Evolutionary conservation across 768 basidiomycete species (phyloP), one percentile per base, ranked within the genome.

Genomic region (Boletus vermiculosoides): DNA sequence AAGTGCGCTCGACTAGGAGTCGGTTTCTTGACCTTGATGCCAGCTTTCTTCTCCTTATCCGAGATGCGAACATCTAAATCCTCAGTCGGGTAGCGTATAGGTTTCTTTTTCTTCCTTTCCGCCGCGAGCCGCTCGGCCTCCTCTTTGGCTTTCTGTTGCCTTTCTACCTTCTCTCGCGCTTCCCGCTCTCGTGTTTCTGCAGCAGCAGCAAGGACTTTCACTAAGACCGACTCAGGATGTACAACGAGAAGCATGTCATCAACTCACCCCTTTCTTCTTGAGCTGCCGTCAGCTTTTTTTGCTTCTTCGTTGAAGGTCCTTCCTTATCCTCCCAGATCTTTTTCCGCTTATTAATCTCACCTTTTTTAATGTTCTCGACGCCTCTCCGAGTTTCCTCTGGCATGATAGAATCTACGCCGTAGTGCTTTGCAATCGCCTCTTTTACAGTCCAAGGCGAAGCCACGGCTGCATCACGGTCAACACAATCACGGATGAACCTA

Each of bases 381-480:
- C 85, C 84, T 67, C 83, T 86, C 47, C 87, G 82, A 25, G 88
- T 88, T 66, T 87, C 90, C 63, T 90, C 92, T 0, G 93, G 86
- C 90, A 95, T 94, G 51, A 90, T 78, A 25, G 83, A 85, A 59
- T 88, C 84, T 31, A 99, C 87, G 12, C 90, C 90, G 73, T 94
- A 97, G 52, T 86, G 83, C 56, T 82, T 81, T 1, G 94, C 95
- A 54, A 98, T 89, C 7, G 79, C 74, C 2, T 83, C 83, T 71
- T 98, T 98, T 31, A 98, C 94, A 2, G 86, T 88, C 97, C 97
- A 99, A 7, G 97, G 96, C 1, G 93, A 92, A 9, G 93, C 94
- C 28, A 96, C 88, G 10, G 92, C 89, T 16, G 93, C 81, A 62
- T 96, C 94, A 34, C 97, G 86, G 66, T 92, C 89, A 3, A 99